These are phyloP conservation scores for Penicillium freii DNA, from an alignment of 2,329 filamentous ascomycete genomes.

Conservation along the genomic window DNA sequence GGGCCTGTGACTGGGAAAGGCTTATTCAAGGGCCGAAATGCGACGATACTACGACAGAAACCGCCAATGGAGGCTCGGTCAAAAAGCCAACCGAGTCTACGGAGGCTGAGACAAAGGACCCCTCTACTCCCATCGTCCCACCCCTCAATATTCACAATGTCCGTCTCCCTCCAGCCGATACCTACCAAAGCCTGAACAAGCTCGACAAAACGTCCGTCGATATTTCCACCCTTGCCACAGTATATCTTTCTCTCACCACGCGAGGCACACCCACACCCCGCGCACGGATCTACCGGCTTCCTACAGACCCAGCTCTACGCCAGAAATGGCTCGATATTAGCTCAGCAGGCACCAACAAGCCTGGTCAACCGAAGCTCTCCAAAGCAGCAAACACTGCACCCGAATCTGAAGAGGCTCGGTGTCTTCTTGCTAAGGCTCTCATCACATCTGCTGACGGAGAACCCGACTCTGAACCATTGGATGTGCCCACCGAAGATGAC, in stretches of 20 bases:
- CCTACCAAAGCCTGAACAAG: slow-evolving; percentile 28
- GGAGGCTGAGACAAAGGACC: slow-evolving; percentile 9
- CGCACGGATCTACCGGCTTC: slow-evolving; percentile 83
- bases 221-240: slow-evolving; percentile 51
- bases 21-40: slow-evolving; percentile 51
- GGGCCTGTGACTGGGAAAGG: slow-evolving; percentile 78
- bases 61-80: slow-evolving; percentile 5
- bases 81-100: slow-evolving; percentile 13
- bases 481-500: slow-evolving; percentile 71
- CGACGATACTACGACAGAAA: not conserved
- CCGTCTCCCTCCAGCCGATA: slow-evolving; percentile 43
- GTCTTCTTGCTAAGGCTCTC: slow-evolving; percentile 33
- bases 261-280: slow-evolving; percentile 70
- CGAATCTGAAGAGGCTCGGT: slow-evolving; percentile 24
- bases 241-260: slow-evolving; percentile 64
- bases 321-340: slow-evolving; percentile 67
- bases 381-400: not conserved
- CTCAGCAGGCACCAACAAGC: slow-evolving; percentile 30
- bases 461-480: slow-evolving; percentile 40
- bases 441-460: slow-evolving; percentile 38
- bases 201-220: slow-evolving; percentile 15
- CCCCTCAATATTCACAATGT: slow-evolving; percentile 33
- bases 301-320: slow-evolving; percentile 59
- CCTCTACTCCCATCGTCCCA: slow-evolving; percentile 16
- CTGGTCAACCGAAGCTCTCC: not conserved